phyloP scores from a whole-genome alignment of 139 green algal species.

The Closterium sp. region DNA sequence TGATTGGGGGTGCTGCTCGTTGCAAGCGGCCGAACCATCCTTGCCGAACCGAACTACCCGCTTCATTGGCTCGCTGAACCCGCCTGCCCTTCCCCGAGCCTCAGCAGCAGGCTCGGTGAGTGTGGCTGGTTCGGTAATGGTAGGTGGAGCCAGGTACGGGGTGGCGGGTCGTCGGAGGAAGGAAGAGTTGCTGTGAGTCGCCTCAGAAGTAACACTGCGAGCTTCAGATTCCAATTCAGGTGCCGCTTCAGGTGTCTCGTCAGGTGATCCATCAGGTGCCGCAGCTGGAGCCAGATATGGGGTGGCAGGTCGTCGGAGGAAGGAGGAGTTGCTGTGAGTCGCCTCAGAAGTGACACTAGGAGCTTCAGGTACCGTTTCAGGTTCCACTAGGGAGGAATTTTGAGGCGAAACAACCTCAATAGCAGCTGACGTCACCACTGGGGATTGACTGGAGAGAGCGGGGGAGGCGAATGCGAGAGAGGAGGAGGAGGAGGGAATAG shows the following conservation, averaged over 20 bases:
- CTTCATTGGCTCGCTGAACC: neutral
- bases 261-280: too few relatives aligned
- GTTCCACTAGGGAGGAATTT: neutral
- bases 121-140: neutral
- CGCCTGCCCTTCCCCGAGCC: neutral
- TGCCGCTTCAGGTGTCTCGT: neutral
- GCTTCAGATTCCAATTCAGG: neutral
- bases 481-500: neutral
- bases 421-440: neutral
- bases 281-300: neutral
- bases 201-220: neutral
- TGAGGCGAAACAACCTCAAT: neutral
- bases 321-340: neutral
- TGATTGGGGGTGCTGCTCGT: neutral
- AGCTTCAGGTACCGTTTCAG: neutral
- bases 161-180: neutral
- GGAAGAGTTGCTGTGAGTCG: neutral
- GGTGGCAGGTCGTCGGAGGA: neutral
- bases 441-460: neutral
- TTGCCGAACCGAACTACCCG: neutral
- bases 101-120: neutral
- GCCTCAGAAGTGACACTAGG: neutral
- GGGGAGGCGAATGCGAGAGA: neutral
- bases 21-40: neutral
- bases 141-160: neutral